phyloP scores from a whole-genome alignment of 2,329 filamentous ascomycete genomes.

The Sclerotinia spermophila region DNA sequence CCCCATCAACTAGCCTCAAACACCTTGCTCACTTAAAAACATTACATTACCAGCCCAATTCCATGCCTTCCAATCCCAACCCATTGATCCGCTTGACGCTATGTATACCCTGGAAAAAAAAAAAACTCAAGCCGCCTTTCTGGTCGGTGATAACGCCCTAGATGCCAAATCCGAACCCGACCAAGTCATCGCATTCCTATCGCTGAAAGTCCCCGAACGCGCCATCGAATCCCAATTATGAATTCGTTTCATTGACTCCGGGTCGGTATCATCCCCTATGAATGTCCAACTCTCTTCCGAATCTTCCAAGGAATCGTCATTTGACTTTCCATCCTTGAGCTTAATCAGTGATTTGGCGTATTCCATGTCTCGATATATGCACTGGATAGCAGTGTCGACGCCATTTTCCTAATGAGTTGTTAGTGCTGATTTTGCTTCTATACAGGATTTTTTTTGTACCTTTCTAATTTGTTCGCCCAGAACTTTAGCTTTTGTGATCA shows the following conservation, averaged over 20 bases:
- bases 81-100: neutral
- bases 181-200: constrained; percentile 12
- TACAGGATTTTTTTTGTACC: constrained; percentile 50
- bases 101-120: neutral
- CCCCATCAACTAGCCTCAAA: neutral
- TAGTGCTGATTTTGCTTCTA: constrained; percentile 24
- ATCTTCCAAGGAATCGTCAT: constrained; percentile 54
- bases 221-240: constrained; percentile 36
- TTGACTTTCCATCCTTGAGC: constrained; percentile 53
- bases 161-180: constrained; percentile 21
- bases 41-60: neutral
- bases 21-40: neutral
- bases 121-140: constrained; percentile 9
- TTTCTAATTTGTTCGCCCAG: constrained; percentile 84
- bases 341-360: constrained; percentile 84
- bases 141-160: constrained; percentile 10
- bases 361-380: constrained; percentile 90
- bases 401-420: constrained; percentile 68
- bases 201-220: constrained; percentile 25
- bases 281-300: constrained; percentile 88
- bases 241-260: constrained; percentile 33
- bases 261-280: constrained; percentile 53
- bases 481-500: constrained; percentile 80
- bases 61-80: neutral
- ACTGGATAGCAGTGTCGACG: constrained; percentile 85